Evolutionary conservation across 1,284 basidiomycete species (phyloP), one percentile per base, ranked within the genome.

Genomic region (Leccinum pachyderme): DNA sequence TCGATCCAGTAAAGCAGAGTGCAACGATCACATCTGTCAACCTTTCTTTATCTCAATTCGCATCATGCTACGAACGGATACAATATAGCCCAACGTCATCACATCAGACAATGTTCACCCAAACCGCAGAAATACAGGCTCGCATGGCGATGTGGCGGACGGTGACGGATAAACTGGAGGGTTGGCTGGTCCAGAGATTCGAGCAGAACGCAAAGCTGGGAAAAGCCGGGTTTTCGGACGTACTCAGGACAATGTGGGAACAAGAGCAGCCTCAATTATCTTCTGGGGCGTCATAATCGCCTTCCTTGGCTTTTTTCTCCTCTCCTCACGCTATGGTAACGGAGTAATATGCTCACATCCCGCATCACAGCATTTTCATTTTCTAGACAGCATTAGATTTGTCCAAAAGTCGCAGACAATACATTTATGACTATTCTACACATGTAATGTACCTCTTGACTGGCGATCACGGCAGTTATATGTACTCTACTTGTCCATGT

Each of bases 1-100:
- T 95, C 44, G 92, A 96, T 71, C 93, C 93, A 0, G 76, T 83
- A 52, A 83, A 80, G 28, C 86, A 87, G 72, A 85, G 81, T 47
- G 89, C 89, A 32, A 86, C 86, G 58, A 93, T 97, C 70, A 87
- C 87, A 22, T 93, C 92, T 24, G 87, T 93, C 72, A 97, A 95
- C 73, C 86, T 97, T 51, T 91, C 90, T 24, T 76, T 96, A 45
- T 93, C 91, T 13, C 89, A 96, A 73, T 93, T 93, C 65, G 88
- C 90, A 52, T 89, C 90, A 31, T 93, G 92, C 68, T 86, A 91
- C 61, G 95, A 98, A 73, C 86, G 83, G 65, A 95, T 98, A 72
- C 86, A 84, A 49, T 98, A 98, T 69, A 79, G 80, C 2, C 93
- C 94, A 2, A 74, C 79, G n/a, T 77, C 80, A 0, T 65, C 74